Evolutionary conservation across 306 rosid genomes (phyloP).

Genomic region (Mimosa pudica): DNA sequence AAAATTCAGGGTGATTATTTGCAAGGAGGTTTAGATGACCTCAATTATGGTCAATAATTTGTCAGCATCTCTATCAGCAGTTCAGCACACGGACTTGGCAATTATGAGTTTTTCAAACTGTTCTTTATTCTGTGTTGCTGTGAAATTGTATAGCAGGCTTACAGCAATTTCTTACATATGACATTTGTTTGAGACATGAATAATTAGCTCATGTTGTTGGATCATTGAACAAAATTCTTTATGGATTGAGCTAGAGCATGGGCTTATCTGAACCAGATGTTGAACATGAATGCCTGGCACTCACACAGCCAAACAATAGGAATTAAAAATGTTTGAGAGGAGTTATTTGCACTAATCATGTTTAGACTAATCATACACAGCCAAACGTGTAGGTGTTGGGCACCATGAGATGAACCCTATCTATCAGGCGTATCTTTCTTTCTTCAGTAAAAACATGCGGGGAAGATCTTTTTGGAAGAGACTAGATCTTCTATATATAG

Average conservation of each 20-base stretch:
- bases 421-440: no score
- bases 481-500: no score
- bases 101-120: not conserved
- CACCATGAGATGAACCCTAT: no score
- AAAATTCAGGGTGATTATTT: not conserved
- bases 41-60: not conserved
- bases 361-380: no score
- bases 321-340: no score
- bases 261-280: not conserved
- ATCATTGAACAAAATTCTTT: not conserved
- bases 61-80: not conserved
- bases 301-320: no score
- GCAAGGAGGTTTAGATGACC: not conserved
- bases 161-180: not conserved
- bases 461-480: no score
- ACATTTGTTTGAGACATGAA: not conserved
- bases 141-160: not conserved
- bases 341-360: no score
- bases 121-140: not conserved
- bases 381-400: no score
- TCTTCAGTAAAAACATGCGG: no score
- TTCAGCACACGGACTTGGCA: not conserved
- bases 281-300: not conserved
- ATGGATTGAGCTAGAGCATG: not conserved
- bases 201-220: not conserved